Base-by-base conservation (phyloP, 2,329 filamentous ascomycete species). In the Fonsecaea multimorphosa region DNA sequence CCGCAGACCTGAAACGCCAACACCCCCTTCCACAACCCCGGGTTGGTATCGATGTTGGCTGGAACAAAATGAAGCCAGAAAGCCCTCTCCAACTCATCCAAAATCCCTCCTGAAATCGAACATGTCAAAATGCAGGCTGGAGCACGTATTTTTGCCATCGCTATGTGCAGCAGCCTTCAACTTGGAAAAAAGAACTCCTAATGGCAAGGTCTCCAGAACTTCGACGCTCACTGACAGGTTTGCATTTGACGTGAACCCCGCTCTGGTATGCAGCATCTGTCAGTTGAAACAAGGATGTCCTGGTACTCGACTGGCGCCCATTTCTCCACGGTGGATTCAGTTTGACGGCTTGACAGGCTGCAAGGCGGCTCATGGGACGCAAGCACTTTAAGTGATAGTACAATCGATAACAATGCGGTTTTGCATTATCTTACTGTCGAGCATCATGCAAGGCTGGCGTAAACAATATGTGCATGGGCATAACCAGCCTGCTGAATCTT, bases 371-470 rank as follows among this genome's bases (percentile, higher is more conserved):
- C 14, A 58, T 55, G 60, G 29, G 55, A 65, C 67, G 67, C 67
- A 65, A 67, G 64, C 67, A 69, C 67, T 69, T 66, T 63, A 58
- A 58, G 32, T 64, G 64, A 49, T 57, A 52, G 44, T 46, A 27
- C 57, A 64, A 60, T 56, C 36, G 46, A 65, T 51, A 24, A 11
- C 27, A 34, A 36, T 51, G 32, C 52, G n/a, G 31, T 34, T 29
- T 58, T 58, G 51, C 56, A 55, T 66, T 61, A 68, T 63, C 63
- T 29, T 49, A 16, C 22, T 46, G 11, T 56, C 22, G 46, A 29
- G 44, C 38, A 40, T 32, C 32, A 22, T 55, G 64, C 55, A 63
- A 66, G 61, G 65, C 65, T 67, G 38, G 40, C 53, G n/a, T 19
- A 52, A 57, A 36, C 29, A 29, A 40, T 12, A 9, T 29, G 1